phyloP scores from a whole-genome alignment of 352 stramenopile species.

The Globisporangium mamillatum region DNA sequence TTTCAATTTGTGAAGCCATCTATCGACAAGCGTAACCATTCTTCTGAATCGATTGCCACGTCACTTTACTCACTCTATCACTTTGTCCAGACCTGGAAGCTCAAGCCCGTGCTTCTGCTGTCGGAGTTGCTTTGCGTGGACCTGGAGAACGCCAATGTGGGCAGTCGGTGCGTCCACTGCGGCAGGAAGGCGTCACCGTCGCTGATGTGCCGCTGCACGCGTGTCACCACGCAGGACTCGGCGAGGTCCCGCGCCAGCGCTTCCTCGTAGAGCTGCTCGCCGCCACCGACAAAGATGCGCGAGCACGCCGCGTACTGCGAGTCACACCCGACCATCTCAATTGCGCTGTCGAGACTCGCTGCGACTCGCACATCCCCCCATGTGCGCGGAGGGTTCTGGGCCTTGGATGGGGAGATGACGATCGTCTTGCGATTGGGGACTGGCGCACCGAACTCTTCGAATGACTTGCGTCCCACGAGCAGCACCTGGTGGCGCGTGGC shows the following conservation, averaged over 20 bases:
- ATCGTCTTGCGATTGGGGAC: conserved; percentile 59
- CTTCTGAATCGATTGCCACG: neutral
- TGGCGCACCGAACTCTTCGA: conserved; percentile 44
- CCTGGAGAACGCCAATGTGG: conserved; percentile 29
- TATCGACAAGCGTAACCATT: neutral
- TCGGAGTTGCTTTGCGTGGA: neutral
- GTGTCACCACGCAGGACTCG: conserved; percentile 61
- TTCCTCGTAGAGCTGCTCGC: conserved; percentile 57
- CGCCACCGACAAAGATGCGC: conserved; percentile 62
- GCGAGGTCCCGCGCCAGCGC: conserved; percentile 39
- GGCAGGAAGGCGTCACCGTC: conserved; percentile 63
- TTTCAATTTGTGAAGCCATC: conserved; percentile 9
- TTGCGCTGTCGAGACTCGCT: conserved; percentile 38
- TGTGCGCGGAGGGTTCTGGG: conserved; percentile 10
- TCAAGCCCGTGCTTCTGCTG: conserved; percentile 3
- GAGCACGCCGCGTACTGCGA: conserved; percentile 34
- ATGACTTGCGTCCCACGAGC: conserved; percentile 59
- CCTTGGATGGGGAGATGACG: conserved; percentile 35
- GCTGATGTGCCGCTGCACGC: conserved; percentile 42
- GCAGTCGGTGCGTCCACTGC: conserved; percentile 41
- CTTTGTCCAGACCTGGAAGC: conserved; percentile 20
- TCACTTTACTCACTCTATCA: neutral
- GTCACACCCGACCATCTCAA: conserved; percentile 31
- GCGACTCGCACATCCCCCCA: conserved; percentile 29
- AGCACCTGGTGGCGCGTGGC: conserved; percentile 51